Evolutionary conservation across 805 yeast genomes (phyloP), one percentile per base, ranked within the genome.

Genomic region (Pichia pseudocactophila): DNA sequence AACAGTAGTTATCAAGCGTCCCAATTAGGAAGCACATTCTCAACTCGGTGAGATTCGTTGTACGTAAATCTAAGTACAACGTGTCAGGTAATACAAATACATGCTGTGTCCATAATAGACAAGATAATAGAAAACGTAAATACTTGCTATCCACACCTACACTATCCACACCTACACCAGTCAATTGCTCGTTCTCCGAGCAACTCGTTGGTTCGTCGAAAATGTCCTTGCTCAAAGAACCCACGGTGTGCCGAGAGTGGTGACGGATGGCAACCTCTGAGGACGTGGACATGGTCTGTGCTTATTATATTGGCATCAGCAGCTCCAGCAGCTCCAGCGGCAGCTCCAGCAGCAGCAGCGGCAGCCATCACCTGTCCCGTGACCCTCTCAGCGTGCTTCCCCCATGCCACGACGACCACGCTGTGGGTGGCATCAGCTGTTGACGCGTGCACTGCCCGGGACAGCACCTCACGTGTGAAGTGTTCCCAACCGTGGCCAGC

Each of bases 191-290:
- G 20, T 8, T n/a, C 15, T 11, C 5, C 8, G 8, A 43, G 43
- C 36, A 37, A 43, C 5, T 30, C 20, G 15, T 43, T 43, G 8
- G 34, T 22, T 7, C 22, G 12, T 7, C 25, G 10, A 12, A 43
- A 43, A 11, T 43, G 42, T 4, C 37, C 31, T 12, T 22, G 19
- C 2, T 28, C 39, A 13, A 90, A 89, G 60, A 83, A 92, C 2
- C 92, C 96, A 34, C 94, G 66, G 16, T 82, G 71, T 0, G 98
- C 98, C 48, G 95, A 83, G 39, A 92, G 64, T 1, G 99, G 99
- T 22, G 95, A 83, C 1, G 99, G 99, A 62, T 92, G 99, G 0
- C 88, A 97, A 0, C 87, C 70, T 47, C 72, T 73, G 22, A 92
- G 62, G 0, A 85, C 74, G 34, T 72, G 53, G 43, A 78, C 70